A percentile compares a stretch with the other conserved stretches of the same genome.
These are phyloP conservation scores for Ophiostoma himal-ulmi DNA, from an alignment of 2,329 filamentous ascomycete species.

Conservation along the genomic window DNA sequence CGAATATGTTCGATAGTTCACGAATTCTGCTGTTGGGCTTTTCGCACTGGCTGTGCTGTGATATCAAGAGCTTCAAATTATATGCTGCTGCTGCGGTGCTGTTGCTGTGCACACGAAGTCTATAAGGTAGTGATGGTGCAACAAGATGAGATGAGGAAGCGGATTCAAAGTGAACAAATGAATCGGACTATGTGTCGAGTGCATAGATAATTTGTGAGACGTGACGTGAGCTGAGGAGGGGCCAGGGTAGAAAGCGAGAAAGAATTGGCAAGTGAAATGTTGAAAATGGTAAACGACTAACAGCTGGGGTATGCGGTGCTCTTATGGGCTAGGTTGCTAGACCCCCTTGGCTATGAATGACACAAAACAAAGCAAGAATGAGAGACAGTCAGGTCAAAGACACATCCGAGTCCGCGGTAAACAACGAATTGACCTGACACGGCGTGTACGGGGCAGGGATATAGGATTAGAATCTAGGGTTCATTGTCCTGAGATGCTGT, in stretches of 20 bases:
- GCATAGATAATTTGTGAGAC: neutral
- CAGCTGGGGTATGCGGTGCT: neutral
- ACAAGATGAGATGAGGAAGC: neutral
- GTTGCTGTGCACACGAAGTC: neutral
- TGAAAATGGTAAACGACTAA: neutral
- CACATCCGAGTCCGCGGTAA: slow-evolving; percentile 1
- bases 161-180: neutral
- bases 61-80: neutral
- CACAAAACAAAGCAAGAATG: neutral
- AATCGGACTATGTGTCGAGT: neutral
- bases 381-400: slow-evolving; percentile 1
- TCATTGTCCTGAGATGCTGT: neutral
- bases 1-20: neutral
- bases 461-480: neutral
- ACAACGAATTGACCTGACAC: neutral
- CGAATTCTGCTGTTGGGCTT: neutral
- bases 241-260: neutral
- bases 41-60: neutral
- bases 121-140: neutral
- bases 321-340: neutral
- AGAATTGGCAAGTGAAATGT: neutral
- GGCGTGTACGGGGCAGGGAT: neutral
- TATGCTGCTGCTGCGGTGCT: neutral
- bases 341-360: neutral
- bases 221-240: neutral